Base-by-base conservation (phyloP, 768 basidiomycete genomes). In the Mycena filopes region DNA sequence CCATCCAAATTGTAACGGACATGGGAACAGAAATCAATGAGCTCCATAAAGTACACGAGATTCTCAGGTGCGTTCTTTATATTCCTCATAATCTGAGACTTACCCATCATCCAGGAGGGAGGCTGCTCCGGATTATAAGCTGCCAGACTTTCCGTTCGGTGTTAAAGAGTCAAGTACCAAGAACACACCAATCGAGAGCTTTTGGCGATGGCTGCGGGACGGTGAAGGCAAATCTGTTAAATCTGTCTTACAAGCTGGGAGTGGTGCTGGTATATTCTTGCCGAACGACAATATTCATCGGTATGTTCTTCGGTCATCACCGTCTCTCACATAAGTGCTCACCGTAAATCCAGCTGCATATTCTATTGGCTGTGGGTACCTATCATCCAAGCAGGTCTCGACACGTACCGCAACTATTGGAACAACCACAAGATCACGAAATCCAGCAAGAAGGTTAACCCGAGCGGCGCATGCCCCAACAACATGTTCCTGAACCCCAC, bases 361-460 rank as follows among this genome's bases (percentile, higher is more conserved):
- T 54, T 55, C 20, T 55, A 55, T 26, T 55, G 54, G 54, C 3
- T 55, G 4, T 55, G 54, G 54, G 54, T 55, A 15, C 54, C 54
- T 18, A 20, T 55, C 12, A 43, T 55, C 18, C 54, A 55, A 11
- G 2, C 4, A 2, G 20, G 54, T 9, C 11, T 55, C 0, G 54
- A 55, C 28, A 43, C 11, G 18, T 57, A n/a, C 29, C n/a, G 45
- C 10, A 45, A 31, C 2, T 57, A 57, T 23, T 57, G 56, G 56
- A 57, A 47, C 56, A 57, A 57, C 13, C 56, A 57, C 36, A 47
- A 31, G 15, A 47, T 57, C 16, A 23, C n/a, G 1, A 38, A 36
- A 8, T 57, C 56, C 31, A 33, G 38, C 16, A 47, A 38, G 15
- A 57, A 57, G 46, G 47, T 47, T 10, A 57, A 57, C 20, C 45